A percentile compares a stretch with the other conserved stretches of the same genome.
phyloP scores from a whole-genome alignment of 148 eudicot species.

The Vaccinium vitisidaea region DNA sequence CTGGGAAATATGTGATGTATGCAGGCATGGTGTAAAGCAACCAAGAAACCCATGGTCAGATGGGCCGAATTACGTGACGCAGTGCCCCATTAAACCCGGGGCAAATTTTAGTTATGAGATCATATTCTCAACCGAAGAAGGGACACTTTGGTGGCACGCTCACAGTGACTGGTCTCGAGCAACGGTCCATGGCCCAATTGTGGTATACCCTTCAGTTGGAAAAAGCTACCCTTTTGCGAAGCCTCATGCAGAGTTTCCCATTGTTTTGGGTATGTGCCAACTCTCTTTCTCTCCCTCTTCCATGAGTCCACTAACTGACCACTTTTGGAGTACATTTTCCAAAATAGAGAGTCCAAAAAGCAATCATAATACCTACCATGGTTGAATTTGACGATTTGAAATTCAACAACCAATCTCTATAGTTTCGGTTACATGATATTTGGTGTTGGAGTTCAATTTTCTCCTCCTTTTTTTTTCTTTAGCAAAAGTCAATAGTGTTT shows the following conservation, averaged over 20 bases:
- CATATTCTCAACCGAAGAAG: conserved; percentile 9
- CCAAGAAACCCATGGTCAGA: conserved; percentile 19
- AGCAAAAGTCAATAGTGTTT: no score
- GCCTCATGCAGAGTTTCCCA: conserved; percentile 10
- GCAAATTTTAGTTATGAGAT: not conserved
- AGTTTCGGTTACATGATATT: no score
- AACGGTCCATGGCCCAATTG: not conserved
- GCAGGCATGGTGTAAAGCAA: conserved; percentile 1
- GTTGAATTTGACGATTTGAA: no score
- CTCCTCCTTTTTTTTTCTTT: no score
- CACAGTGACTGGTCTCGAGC: conserved; percentile 13
- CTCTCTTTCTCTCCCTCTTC: not conserved
- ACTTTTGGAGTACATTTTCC: no score
- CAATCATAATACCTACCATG: no score
- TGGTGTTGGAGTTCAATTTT: no score
- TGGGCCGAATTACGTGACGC: not conserved
- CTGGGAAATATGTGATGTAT: not conserved
- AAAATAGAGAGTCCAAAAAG: no score
- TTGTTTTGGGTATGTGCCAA: not conserved
- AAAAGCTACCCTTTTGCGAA: not conserved
- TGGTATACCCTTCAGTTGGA: not conserved
- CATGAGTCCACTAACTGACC: no score
- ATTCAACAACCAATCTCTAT: no score
- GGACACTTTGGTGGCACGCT: conserved; percentile 10
- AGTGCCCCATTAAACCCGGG: conserved; percentile 1